These are phyloP conservation scores for Pyrrhoderma noxium DNA, from an alignment of 1,284 basidiomycete genomes.

Conservation along the genomic window DNA sequence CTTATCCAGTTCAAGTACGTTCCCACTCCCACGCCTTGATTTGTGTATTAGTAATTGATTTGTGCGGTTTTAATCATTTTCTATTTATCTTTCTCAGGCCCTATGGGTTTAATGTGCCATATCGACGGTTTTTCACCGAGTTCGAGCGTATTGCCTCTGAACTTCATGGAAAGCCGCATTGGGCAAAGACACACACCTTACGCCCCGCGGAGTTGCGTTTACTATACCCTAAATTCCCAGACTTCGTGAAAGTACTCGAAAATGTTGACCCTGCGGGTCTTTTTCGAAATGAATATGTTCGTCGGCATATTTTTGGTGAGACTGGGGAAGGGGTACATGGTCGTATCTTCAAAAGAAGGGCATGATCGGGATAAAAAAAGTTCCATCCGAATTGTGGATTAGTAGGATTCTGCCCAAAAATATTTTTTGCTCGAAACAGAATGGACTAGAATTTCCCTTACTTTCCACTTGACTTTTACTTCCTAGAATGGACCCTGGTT, in stretches of 20 bases:
- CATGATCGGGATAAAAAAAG: neutral
- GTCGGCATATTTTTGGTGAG: constrained; percentile 64
- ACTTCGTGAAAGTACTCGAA: constrained; percentile 68
- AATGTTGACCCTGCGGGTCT: constrained; percentile 75
- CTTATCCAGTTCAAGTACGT: constrained; percentile 89
- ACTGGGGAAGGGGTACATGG: constrained; percentile 36
- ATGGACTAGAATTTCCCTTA: too few relatives aligned
- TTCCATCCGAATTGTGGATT: too few relatives aligned
- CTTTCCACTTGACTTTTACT: too few relatives aligned
- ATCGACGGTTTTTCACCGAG: constrained; percentile 70
- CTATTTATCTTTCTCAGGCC: constrained; percentile 47
- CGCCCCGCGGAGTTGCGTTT: constrained; percentile 57
- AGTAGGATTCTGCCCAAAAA: too few relatives aligned
- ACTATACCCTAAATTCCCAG: constrained; percentile 80
- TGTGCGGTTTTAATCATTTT: constrained; percentile 9
- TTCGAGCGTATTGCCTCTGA: constrained; percentile 74
- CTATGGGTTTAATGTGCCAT: constrained; percentile 84
- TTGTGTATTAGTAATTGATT: neutral
- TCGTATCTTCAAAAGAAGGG: constrained; percentile 45
- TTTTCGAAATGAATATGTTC: constrained; percentile 76
- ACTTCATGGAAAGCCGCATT: constrained; percentile 86
- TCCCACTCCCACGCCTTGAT: neutral
- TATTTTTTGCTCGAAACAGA: too few relatives aligned
- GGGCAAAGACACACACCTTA: constrained; percentile 90
- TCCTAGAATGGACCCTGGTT: too few relatives aligned